phyloP scores from a whole-genome alignment of 192 early-diverging fungal species.

The Chytriomyces sp. region DNA sequence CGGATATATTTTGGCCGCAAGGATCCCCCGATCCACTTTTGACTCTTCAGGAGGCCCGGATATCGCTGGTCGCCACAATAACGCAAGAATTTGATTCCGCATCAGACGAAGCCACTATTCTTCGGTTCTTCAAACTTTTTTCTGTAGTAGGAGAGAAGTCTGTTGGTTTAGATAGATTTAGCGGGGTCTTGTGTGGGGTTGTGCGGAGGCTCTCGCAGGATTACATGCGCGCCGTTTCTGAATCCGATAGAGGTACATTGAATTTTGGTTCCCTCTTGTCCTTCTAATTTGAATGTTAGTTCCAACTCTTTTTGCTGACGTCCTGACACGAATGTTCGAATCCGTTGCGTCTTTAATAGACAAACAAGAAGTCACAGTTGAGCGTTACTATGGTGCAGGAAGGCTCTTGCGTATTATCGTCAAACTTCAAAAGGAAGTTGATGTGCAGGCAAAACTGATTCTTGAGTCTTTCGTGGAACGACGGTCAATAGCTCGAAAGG shows the following conservation, averaged over 20 bases:
- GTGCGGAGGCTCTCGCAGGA: slow-evolving; percentile 77
- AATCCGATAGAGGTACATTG: too few species aligned
- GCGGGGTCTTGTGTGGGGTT: slow-evolving; percentile 78
- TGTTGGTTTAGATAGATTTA: slow-evolving; percentile 88
- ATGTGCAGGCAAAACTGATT: slow-evolving; percentile 74
- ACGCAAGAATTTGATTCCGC: slow-evolving; percentile 75
- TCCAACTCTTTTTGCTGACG: slow-evolving; percentile 72
- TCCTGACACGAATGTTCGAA: slow-evolving; percentile 88
- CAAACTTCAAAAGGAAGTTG: slow-evolving; percentile 84
- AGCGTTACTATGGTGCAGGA: slow-evolving; percentile 83
- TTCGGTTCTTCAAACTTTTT: slow-evolving; percentile 88
- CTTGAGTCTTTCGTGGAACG: slow-evolving; percentile 81
- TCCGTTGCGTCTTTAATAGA: slow-evolving; percentile 84
- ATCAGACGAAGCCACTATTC: slow-evolving; percentile 74
- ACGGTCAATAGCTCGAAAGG: slow-evolving; percentile 54
- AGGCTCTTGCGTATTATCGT: slow-evolving; percentile 87
- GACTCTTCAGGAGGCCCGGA: slow-evolving; percentile 63
- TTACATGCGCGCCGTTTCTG: slow-evolving; percentile 47
- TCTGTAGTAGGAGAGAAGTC: slow-evolving; percentile 80
- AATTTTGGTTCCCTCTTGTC: not conserved
- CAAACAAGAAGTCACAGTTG: slow-evolving; percentile 82
- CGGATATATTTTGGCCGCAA: slow-evolving; percentile 10
- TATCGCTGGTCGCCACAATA: slow-evolving; percentile 69
- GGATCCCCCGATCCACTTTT: slow-evolving; percentile 40
- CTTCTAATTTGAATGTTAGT: slow-evolving; percentile 33